These are phyloP conservation scores for Schwanniomyces yamadae DNA, from an alignment of 805 yeast species.

Conservation along the genomic window DNA sequence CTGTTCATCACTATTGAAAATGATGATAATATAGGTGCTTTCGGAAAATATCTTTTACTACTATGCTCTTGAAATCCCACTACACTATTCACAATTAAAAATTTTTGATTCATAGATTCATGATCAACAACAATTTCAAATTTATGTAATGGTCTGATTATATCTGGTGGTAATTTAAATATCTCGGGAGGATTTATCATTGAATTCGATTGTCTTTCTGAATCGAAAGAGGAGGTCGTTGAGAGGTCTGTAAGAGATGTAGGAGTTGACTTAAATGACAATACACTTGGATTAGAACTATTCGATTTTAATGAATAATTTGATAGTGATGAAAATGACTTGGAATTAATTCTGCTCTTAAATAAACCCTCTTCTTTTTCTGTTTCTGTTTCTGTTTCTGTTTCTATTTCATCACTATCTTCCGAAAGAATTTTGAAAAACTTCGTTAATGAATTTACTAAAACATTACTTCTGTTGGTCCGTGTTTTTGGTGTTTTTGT, in stretches of 20 bases:
- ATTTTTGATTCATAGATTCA: conserved; percentile 37
- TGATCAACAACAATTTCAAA: conserved; percentile 47
- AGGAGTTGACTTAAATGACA: conserved; percentile 36
- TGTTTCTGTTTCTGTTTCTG: neutral
- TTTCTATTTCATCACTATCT: conserved; percentile 20
- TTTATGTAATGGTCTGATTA: conserved; percentile 44
- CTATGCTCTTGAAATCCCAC: conserved; percentile 3
- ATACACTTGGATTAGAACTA: conserved; percentile 38
- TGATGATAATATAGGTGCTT: conserved; percentile 26
- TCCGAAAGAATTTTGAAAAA: conserved; percentile 36
- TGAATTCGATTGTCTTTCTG: conserved; percentile 25
- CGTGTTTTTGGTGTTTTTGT: conserved; percentile 5
- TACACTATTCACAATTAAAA: conserved; percentile 17
- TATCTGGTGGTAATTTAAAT: conserved; percentile 42
- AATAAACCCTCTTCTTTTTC: conserved; percentile 4
- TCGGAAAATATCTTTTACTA: conserved; percentile 15
- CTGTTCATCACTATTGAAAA: conserved; percentile 32
- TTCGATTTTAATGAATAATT: conserved; percentile 30
- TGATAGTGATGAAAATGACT: conserved; percentile 37
- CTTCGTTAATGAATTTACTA: conserved; percentile 34
- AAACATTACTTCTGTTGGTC: conserved; percentile 17
- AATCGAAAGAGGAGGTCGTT: conserved; percentile 26
- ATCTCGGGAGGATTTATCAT: conserved; percentile 34
- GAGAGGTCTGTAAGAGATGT: conserved; percentile 37
- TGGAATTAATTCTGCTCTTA: conserved; percentile 24